Conservation (phyloP, 768 basidiomycete species). For the Suillus cothurnatus region DNA sequence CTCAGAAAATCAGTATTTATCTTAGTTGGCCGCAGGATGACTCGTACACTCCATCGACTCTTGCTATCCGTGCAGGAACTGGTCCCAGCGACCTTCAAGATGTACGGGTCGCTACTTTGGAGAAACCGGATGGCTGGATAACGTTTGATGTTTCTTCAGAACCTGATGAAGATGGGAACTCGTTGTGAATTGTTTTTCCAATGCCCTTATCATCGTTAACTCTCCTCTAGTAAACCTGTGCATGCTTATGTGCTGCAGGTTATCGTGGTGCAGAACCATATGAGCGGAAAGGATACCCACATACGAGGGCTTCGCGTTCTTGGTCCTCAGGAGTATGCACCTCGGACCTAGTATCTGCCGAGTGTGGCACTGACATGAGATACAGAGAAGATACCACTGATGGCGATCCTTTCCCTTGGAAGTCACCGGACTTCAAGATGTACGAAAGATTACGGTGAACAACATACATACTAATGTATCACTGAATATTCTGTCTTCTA, state of each 20-base stretch:
- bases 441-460: conserved; percentile 73
- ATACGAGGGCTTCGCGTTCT: conserved; percentile 89
- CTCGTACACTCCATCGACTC: conserved; percentile 93
- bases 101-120: conserved; percentile 79
- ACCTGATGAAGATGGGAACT: conserved; percentile 75
- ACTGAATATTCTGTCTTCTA: neutral
- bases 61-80: conserved; percentile 91
- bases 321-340: conserved; percentile 76
- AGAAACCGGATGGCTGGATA: conserved; percentile 95
- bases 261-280: conserved; percentile 89
- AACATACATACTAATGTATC: neutral
- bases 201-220: neutral
- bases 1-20: conserved; percentile 83
- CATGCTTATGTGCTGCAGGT: conserved; percentile 90
- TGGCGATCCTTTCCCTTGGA: conserved; percentile 77
- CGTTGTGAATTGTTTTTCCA: conserved; percentile 56
- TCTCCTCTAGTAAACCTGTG: conserved; percentile 68
- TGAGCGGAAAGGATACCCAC: conserved; percentile 99
- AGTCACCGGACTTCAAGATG: conserved; percentile 65
- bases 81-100: conserved; percentile 92
- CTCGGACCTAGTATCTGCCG: neutral
- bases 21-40: conserved; percentile 86
- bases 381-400: conserved; percentile 47
- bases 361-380: conserved; percentile 8
- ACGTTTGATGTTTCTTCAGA: conserved; percentile 84